Conservation (phyloP, 352 stramenopile species). For the Phytophthora pistaciae region DNA sequence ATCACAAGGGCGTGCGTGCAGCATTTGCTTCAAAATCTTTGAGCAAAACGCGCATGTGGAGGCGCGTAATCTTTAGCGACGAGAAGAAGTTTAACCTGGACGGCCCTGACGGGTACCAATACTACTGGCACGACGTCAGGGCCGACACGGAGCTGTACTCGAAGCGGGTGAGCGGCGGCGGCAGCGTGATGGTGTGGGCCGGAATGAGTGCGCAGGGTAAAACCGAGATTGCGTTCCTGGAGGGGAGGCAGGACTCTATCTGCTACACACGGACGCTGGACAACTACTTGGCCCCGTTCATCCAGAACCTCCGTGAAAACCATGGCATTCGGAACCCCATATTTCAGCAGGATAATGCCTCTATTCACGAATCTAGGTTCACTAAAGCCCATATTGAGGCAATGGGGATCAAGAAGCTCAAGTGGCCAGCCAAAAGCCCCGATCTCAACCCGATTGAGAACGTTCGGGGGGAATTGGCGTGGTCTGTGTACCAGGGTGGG, state of each 20-base stretch:
- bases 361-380: not conserved
- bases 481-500: not conserved
- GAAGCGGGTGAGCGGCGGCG: not conserved
- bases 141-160: not conserved
- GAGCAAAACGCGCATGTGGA: not conserved
- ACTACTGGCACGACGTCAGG: slow-evolving; percentile 1
- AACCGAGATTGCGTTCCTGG: not conserved
- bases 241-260: not conserved
- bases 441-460: not conserved
- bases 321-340: not conserved
- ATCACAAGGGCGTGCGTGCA: not conserved
- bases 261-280: not conserved
- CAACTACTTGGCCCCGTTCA: not conserved
- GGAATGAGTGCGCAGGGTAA: not conserved
- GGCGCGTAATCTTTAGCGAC: not conserved
- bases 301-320: not conserved
- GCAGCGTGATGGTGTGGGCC: not conserved
- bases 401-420: not conserved
- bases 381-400: not conserved
- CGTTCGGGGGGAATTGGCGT: not conserved
- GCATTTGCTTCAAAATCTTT: not conserved
- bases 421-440: not conserved
- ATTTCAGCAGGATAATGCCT: not conserved
- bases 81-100: not conserved
- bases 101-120: not conserved